phyloP scores from a whole-genome alignment of 2,329 filamentous ascomycete genomes.

The Xylariaceae sp. region DNA sequence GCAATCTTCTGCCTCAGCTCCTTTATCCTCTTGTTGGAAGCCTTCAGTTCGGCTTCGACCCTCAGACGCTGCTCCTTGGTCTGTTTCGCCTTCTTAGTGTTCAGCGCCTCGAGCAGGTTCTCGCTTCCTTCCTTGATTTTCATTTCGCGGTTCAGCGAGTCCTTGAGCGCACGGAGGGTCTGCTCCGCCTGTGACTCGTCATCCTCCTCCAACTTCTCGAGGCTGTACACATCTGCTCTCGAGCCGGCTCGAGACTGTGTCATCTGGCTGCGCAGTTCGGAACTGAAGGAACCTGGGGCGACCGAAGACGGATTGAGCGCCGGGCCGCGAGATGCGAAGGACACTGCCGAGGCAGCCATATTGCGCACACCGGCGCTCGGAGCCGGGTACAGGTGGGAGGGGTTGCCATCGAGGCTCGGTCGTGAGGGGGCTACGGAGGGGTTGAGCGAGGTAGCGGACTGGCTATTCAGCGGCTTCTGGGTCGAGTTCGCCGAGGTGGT shows the following conservation, averaged over 20 bases:
- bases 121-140: slow-evolving; percentile 98
- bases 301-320: slow-evolving; percentile 66
- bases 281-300: slow-evolving; percentile 80
- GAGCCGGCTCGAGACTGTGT: slow-evolving; percentile 60
- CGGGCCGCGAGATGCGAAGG: slow-evolving; percentile 60
- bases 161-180: slow-evolving; percentile 68
- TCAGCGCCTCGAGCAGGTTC: slow-evolving; percentile 92
- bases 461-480: slow-evolving; percentile 46
- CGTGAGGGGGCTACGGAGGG: slow-evolving; percentile 33
- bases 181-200: slow-evolving; percentile 58
- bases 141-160: slow-evolving; percentile 87
- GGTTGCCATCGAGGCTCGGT: slow-evolving; percentile 47
- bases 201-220: slow-evolving; percentile 60
- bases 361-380: slow-evolving; percentile 40
- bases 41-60: slow-evolving; percentile 83
- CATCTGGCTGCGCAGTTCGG: slow-evolving; percentile 72
- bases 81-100: slow-evolving; percentile 93
- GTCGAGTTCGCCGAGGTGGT: slow-evolving; percentile 49
- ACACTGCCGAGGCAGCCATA: slow-evolving; percentile 49
- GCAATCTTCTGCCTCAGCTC: slow-evolving; percentile 55
- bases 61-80: slow-evolving; percentile 75
- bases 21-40: slow-evolving; percentile 71
- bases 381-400: slow-evolving; percentile 47
- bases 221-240: slow-evolving; percentile 45
- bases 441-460: slow-evolving; percentile 36